Percentiles rank a stretch among this genome's conserved stretches.
These are phyloP conservation scores for Bertia moriformis DNA, from an alignment of 2,329 filamentous ascomycete genomes.

Conservation along the genomic window DNA sequence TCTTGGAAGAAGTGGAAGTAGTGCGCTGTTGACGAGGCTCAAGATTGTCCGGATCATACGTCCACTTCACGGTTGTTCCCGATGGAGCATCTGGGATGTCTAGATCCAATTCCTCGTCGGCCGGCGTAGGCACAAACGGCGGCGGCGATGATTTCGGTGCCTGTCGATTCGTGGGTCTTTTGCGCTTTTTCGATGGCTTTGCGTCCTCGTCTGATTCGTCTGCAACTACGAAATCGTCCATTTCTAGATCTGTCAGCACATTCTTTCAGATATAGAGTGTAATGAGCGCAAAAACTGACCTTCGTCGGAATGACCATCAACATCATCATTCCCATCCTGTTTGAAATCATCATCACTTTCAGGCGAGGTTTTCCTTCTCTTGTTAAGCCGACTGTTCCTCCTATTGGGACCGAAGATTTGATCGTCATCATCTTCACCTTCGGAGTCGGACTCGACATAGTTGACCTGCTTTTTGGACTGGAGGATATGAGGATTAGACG, in stretches of 20 bases:
- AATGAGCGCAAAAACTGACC: no score
- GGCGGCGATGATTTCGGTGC: background rate
- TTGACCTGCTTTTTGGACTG: background rate
- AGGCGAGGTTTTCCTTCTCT: background rate
- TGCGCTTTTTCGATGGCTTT: background rate
- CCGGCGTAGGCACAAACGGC: background rate
- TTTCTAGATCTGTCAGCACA: background rate
- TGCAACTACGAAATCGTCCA: background rate
- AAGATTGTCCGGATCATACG: background rate
- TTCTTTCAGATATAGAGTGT: background rate
- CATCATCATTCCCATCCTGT: background rate
- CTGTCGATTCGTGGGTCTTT: background rate
- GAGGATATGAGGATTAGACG: background rate
- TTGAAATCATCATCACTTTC: conserved; percentile 1
- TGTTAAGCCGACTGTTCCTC: background rate
- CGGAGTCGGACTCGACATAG: background rate
- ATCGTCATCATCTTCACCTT: conserved; percentile 1
- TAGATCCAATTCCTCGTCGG: background rate
- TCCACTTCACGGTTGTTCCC: background rate
- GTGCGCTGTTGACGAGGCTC: background rate
- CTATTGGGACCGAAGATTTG: background rate
- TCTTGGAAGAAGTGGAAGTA: background rate
- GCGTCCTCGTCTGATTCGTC: background rate
- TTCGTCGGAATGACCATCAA: background rate
- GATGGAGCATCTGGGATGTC: background rate